A percentile compares a stretch with the other conserved stretches of the same genome.
Evolutionary conservation across 768 basidiomycete species (phyloP).

Genomic region (Tephrocybe rancida): DNA sequence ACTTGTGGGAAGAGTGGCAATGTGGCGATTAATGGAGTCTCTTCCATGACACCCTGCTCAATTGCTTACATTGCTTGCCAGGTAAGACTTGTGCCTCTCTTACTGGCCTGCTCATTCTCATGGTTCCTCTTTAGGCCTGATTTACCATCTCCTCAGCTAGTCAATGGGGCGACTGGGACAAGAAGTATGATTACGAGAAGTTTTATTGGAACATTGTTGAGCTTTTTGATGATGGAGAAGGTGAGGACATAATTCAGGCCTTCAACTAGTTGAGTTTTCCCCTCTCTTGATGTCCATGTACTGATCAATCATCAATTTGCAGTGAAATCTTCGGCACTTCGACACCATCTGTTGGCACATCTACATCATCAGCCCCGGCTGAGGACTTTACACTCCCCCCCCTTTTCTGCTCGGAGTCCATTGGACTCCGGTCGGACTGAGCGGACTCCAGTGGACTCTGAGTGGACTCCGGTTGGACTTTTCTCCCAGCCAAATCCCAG

Average conservation of each 20-base stretch:
- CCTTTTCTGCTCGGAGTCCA: too few relatives aligned
- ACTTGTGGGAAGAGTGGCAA: constrained; percentile 15
- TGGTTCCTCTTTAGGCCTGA: background rate
- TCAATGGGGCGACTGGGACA: constrained; percentile 7
- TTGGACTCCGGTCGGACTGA: too few relatives aligned
- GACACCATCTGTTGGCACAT: too few relatives aligned
- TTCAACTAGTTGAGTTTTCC: constrained; percentile 6
- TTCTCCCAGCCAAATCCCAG: too few relatives aligned
- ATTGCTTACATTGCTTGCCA: constrained; percentile 23
- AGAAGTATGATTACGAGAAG: constrained; percentile 8
- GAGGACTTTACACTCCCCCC: too few relatives aligned
- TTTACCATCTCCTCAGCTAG: constrained; percentile 8
- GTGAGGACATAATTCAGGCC: constrained; percentile 1
- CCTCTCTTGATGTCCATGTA: background rate
- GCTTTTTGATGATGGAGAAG: constrained; percentile 4
- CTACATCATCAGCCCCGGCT: too few relatives aligned
- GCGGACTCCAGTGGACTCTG: too few relatives aligned
- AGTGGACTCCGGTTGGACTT: too few relatives aligned
- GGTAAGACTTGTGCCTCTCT: constrained; percentile 7
- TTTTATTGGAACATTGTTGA: constrained; percentile 15
- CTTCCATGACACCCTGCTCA: constrained; percentile 10
- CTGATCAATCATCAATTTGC: background rate
- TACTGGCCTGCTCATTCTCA: background rate
- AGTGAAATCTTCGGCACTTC: background rate
- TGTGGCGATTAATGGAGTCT: constrained; percentile 15